Base-by-base conservation (phyloP, 2,329 filamentous ascomycete species). In the Basipetospora sp. region DNA sequence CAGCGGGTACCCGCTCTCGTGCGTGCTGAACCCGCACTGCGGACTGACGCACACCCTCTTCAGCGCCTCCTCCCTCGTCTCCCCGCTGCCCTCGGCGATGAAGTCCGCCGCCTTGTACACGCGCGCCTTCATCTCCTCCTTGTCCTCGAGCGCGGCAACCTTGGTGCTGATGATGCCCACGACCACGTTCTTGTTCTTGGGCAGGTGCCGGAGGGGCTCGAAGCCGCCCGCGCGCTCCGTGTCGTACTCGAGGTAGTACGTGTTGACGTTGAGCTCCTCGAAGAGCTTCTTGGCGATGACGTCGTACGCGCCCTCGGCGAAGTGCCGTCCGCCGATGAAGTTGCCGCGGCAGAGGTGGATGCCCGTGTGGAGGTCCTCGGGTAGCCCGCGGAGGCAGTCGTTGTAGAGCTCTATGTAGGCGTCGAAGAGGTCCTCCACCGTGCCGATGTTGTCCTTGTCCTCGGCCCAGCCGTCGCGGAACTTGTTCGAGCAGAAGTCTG, bases 351-450 rank as follows among this genome's bases (percentile, higher is more conserved):
- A 86, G 36, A 86, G 63, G 52, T 87, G 82, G 13, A 87, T 76
- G 32, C 81, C 81, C 3, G 82, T 68, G 55, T 85, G 80, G 64
- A 86, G 71, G 51, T 86, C 80, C 2, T 63, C 53, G 0, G 80
- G 78, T 1, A 73, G 60, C 48, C 71, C 69, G 48, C 64, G 60
- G 50, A 83, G 65, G 49, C 67, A 73, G 54, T 80, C 75, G 53
- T 86, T 86, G 65, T 86, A 86, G 45, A 83, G 71, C 43, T 69
- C 64, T 53, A 87, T 80, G 58, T 87, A 87, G 19, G 77, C 71
- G 47, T 83, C 77, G 16, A 87, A 69, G 31, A 84, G 73, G 46
- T 77, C 74, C 34, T 82, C 44, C 8, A 38, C 36, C 3, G 71
- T 71, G 53, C 75, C 72, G 38, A 69, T 69, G 52, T 86, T 84